These are phyloP conservation scores for Trematosphaeria pertusa DNA, from an alignment of 2,329 filamentous ascomycete species.

Conservation along the genomic window DNA sequence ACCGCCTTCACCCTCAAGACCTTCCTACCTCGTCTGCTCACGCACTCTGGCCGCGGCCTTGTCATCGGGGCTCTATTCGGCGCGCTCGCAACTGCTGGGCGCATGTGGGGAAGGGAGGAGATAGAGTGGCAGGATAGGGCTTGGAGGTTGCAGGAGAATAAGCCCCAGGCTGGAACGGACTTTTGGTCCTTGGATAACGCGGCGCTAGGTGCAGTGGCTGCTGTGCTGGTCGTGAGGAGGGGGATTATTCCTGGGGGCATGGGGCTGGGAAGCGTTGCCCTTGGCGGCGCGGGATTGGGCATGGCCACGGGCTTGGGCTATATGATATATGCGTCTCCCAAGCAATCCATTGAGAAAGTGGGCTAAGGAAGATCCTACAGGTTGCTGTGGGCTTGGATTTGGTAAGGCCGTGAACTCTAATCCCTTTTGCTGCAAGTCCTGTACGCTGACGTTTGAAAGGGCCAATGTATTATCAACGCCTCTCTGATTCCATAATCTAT, in stretches of 20 bases:
- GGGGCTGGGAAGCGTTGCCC: conserved; percentile 46
- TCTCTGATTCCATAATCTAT: no score
- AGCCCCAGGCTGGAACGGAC: conserved; percentile 62
- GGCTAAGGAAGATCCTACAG: no score
- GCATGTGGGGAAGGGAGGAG: conserved; percentile 64
- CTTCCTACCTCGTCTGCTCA: conserved; percentile 49
- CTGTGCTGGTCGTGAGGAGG: conserved; percentile 36
- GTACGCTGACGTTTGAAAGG: no score
- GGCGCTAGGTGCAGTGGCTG: conserved; percentile 44
- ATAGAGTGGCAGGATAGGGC: conserved; percentile 71
- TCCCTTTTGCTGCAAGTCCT: no score
- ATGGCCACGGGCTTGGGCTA: conserved; percentile 60
- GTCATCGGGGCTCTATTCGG: conserved; percentile 55
- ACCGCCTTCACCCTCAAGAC: conserved; percentile 33
- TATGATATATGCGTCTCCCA: conserved; percentile 25
- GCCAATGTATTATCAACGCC: no score
- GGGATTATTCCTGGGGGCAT: conserved; percentile 25
- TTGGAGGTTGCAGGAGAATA: conserved; percentile 67
- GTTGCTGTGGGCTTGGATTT: no score
- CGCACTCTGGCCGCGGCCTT: conserved; percentile 55
- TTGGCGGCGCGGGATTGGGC: conserved; percentile 58
- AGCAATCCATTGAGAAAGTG: no score
- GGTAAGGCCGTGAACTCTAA: no score
- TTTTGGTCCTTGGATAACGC: conserved; percentile 61
- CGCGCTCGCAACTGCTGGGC: conserved; percentile 51